These are phyloP conservation scores for Saprolegnia diclina DNA, from an alignment of 352 stramenopile species.

Conservation along the genomic window DNA sequence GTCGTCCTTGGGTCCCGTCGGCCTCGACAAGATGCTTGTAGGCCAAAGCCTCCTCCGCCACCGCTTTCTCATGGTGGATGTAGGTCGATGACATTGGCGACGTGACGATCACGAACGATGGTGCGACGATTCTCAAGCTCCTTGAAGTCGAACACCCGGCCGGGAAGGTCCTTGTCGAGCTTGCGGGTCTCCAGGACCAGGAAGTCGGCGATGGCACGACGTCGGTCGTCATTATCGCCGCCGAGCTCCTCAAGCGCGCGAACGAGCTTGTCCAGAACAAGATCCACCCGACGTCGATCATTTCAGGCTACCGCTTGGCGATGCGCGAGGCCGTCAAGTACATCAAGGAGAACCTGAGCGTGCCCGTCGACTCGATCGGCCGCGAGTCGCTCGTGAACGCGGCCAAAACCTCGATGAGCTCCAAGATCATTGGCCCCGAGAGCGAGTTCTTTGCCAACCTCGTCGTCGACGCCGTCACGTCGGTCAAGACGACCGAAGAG, in stretches of 20 bases:
- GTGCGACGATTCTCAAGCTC: constrained; percentile 99
- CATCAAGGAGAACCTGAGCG: constrained; percentile 97
- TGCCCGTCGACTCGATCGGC: constrained; percentile 92
- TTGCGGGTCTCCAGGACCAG: constrained; percentile 97
- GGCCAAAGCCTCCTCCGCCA: constrained; percentile 28
- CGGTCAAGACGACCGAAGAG: constrained; percentile 91
- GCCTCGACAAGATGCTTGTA: constrained; percentile 99
- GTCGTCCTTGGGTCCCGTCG: constrained; percentile 96
- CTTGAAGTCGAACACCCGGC: constrained; percentile 99
- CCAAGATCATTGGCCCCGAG: constrained; percentile 98
- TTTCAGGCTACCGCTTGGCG: constrained; percentile 97
- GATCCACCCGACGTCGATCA: constrained; percentile 99
- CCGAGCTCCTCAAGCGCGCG: constrained; percentile 94
- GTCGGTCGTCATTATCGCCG: constrained; percentile 98
- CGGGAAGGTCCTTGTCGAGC: constrained; percentile 97
- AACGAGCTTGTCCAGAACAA: constrained; percentile 98
- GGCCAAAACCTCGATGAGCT: constrained; percentile 98
- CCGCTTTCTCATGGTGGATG: not conserved
- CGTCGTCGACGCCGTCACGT: constrained; percentile 96
- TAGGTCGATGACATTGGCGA: constrained; percentile 94
- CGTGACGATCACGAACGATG: constrained; percentile 99
- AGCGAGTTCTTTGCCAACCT: constrained; percentile 97
- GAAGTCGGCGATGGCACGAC: constrained; percentile 99
- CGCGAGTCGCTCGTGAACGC: constrained; percentile 95
- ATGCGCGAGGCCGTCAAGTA: constrained; percentile 98